Evolutionary conservation across 1,284 basidiomycete species (phyloP).

Genomic region (Ustilago tritici): DNA sequence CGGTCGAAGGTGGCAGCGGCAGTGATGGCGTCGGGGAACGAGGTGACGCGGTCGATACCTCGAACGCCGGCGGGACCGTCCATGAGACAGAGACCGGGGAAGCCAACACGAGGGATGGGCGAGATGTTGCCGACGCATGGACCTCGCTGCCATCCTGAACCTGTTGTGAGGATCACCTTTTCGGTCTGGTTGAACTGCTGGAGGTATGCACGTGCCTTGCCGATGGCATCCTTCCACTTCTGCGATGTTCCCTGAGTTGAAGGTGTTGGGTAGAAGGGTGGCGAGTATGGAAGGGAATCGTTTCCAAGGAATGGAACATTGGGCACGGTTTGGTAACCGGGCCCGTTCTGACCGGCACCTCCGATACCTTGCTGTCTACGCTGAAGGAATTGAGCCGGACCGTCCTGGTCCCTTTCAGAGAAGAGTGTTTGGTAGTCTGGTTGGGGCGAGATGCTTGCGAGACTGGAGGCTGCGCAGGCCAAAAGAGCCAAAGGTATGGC

Average conservation of each 20-base stretch:
- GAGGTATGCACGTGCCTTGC: slow-evolving; percentile 71
- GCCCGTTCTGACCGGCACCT: slow-evolving; percentile 39
- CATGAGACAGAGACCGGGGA: slow-evolving; percentile 78
- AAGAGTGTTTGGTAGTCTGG: slow-evolving; percentile 42
- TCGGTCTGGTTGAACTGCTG: slow-evolving; percentile 71
- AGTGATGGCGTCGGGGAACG: slow-evolving; percentile 81
- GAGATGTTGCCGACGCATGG: slow-evolving; percentile 63
- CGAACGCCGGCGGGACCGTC: slow-evolving; percentile 76
- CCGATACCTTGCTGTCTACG: slow-evolving; percentile 47
- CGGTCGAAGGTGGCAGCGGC: slow-evolving; percentile 79
- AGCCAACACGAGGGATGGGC: slow-evolving; percentile 75
- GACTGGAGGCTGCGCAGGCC: slow-evolving; percentile 34
- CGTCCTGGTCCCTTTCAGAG: slow-evolving; percentile 19
- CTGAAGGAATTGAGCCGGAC: slow-evolving; percentile 21
- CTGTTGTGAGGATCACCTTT: slow-evolving; percentile 72
- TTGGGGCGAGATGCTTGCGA: slow-evolving; percentile 25
- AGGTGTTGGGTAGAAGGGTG: slow-evolving; percentile 57
- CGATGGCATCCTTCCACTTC: slow-evolving; percentile 76
- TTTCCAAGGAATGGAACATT: slow-evolving; percentile 44
- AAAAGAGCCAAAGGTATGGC: slow-evolving; percentile 26
- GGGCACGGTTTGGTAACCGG: slow-evolving; percentile 46
- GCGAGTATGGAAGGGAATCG: slow-evolving; percentile 56
- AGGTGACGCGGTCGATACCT: slow-evolving; percentile 68
- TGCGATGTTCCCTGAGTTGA: slow-evolving; percentile 43
- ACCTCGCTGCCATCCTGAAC: slow-evolving; percentile 49